Evolutionary conservation across 2,329 filamentous ascomycete species (phyloP).

Genomic region (Fusarium robinianum): DNA sequence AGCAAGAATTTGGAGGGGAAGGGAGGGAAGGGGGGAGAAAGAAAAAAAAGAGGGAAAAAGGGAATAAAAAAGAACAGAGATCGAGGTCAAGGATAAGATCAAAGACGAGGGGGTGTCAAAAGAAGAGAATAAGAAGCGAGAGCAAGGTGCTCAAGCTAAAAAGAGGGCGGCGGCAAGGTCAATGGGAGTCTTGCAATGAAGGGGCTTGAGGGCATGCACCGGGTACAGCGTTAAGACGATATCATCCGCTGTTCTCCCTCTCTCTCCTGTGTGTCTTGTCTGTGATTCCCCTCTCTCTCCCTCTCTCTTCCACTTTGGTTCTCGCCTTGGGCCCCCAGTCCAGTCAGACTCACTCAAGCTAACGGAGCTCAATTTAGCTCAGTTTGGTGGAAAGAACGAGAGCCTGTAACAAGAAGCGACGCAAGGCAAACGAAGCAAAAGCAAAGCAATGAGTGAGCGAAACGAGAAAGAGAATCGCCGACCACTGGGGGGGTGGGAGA

Average conservation of each 20-base stretch:
- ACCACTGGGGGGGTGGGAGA: slow-evolving; percentile 18
- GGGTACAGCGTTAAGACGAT: no score
- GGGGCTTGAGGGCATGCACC: slow-evolving; percentile 26
- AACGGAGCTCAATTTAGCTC: slow-evolving; percentile 10
- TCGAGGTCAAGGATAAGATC: slow-evolving; percentile 30
- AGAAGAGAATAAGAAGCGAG: slow-evolving; percentile 23
- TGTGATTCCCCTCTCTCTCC: slow-evolving; percentile 1
- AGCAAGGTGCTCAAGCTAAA: slow-evolving; percentile 31
- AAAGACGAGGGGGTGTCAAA: slow-evolving; percentile 30
- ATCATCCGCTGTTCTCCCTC: no score
- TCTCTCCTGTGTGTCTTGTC: background rate
- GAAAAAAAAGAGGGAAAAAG: slow-evolving; percentile 15
- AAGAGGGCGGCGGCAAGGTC: slow-evolving; percentile 33
- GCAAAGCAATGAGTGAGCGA: slow-evolving; percentile 13
- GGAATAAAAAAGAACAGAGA: slow-evolving; percentile 17
- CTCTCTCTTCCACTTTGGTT: no score
- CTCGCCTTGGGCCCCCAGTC: no score
- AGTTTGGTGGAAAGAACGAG: slow-evolving; percentile 1
- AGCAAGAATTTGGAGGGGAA: slow-evolving; percentile 19
- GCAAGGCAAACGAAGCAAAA: background rate
- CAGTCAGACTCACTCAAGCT: no score
- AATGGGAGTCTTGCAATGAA: slow-evolving; percentile 19
- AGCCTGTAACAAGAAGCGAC: background rate
- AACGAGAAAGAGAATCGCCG: slow-evolving; percentile 13
- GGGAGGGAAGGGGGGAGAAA: slow-evolving; percentile 8